Base-by-base conservation (phyloP, 352 stramenopile genomes). In the Phytophthora litchii region DNA sequence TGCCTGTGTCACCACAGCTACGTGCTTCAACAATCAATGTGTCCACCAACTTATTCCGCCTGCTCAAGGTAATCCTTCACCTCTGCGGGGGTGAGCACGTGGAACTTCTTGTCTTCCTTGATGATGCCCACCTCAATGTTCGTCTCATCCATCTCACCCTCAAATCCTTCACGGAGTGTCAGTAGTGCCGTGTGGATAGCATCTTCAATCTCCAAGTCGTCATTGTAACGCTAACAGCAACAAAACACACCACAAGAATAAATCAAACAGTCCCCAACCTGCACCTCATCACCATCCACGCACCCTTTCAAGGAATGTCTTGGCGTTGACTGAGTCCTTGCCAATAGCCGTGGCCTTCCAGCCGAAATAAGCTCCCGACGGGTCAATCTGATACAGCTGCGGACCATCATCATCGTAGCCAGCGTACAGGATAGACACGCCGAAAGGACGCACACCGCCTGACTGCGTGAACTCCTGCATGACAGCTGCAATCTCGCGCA, bases 261-360 rank as follows among this genome's bases (percentile, higher is more conserved):
- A 73, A 34, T 34, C 37, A 21, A 50, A 5, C 19, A 40, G 20
- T n/a, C 37, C 38, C 13, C 14, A 42, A 45, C 0, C 1, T 43
- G 11, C 36, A 36, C 9, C 4, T 27, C 3, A 60, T 16, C 23
- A 31, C 25, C 11, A 47, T 4, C 76, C 54, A 92, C 98, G 47
- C 57, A 91, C 97, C 83, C 85, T 97, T 95, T 99, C 98, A 25
- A 99, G 79, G 77, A 99, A 99, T 40, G 94, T 99, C 78, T 99
- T 99, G 67, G 97, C 97, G 81, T 97, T 99, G 41, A 98, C 90
- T 59, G 97, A 98, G 70, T 99, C 86, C 67, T 97, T 98, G 45
- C 97, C 98, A 74, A 99, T 99, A 10, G 98, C 98, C 25, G 97
- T 99, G n/a, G 98, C 98, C 76, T 99, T 99, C 98, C 98, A 99